Evolutionary conservation across 768 basidiomycete species (phyloP).

Genomic region (Pulveroboletus sp.): DNA sequence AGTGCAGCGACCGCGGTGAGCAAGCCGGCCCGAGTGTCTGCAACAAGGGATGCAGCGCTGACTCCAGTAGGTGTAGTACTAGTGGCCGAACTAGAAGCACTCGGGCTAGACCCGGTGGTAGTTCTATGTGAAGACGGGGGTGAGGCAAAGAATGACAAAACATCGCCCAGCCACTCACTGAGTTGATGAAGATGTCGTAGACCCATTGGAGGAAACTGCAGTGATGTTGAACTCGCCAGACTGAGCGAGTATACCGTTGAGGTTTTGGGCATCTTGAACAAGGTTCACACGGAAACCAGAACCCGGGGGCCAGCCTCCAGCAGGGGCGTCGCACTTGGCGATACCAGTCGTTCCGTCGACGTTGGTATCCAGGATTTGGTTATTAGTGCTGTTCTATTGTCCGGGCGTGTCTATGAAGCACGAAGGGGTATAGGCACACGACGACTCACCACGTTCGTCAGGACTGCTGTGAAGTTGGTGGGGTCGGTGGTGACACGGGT

Average conservation of each 20-base stretch:
- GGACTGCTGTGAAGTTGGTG: constrained; percentile 60
- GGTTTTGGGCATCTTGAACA: constrained; percentile 43
- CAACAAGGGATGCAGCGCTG: constrained; percentile 30
- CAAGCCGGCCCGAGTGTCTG: constrained; percentile 29
- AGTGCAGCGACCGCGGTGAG: constrained; percentile 34
- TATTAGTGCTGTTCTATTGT: constrained; percentile 33
- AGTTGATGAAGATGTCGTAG: constrained; percentile 13
- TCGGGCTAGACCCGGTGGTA: neutral
- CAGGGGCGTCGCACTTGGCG: constrained; percentile 48
- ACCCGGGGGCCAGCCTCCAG: constrained; percentile 63
- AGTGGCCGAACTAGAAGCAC: constrained; percentile 22
- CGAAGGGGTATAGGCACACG: neutral
- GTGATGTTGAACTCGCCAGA: constrained; percentile 57
- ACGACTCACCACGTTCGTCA: constrained; percentile 54
- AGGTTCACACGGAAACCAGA: constrained; percentile 68
- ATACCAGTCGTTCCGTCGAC: constrained; percentile 45
- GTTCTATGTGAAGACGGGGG: constrained; percentile 7
- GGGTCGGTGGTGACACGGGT: constrained; percentile 60
- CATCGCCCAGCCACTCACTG: constrained; percentile 12
- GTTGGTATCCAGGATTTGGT: constrained; percentile 50
- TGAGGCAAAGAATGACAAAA: neutral
- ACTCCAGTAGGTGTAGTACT: constrained; percentile 24
- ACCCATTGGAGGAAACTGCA: constrained; percentile 10
- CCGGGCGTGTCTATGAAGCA: constrained; percentile 1
- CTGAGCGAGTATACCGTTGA: constrained; percentile 62